Conservation (phyloP, 345 rosid species). For the Bretschneidera sinensis region DNA sequence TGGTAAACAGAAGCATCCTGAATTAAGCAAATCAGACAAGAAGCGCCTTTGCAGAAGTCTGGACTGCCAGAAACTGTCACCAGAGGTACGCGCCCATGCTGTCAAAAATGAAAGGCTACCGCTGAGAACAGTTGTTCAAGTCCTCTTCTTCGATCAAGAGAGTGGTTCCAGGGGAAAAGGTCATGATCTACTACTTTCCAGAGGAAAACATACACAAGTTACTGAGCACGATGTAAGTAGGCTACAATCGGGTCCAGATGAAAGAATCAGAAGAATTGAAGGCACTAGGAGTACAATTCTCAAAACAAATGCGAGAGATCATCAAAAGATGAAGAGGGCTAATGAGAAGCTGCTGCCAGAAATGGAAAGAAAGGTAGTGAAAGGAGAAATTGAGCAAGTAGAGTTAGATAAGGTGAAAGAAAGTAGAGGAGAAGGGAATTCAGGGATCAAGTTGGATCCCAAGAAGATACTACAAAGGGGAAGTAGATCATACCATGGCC, state of each 20-base stretch:
- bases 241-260: conserved; percentile 26
- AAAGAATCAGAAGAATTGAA: conserved; percentile 5
- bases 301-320: conserved; percentile 19
- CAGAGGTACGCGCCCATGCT: conserved; percentile 83
- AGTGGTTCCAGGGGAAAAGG: conserved; percentile 35
- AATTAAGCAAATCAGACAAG: conserved; percentile 72
- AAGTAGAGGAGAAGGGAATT: conserved; percentile 24
- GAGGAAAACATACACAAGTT: conserved; percentile 24
- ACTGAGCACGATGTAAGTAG: conserved; percentile 11
- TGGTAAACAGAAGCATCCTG: conserved; percentile 73
- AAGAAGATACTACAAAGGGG: conserved; percentile 27
- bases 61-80: conserved; percentile 91
- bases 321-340: conserved; percentile 17
- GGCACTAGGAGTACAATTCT: conserved; percentile 13
- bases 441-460: conserved; percentile 23
- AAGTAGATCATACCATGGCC: conserved; percentile 31
- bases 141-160: conserved; percentile 88
- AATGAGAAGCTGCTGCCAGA: background rate
- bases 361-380: conserved; percentile 20
- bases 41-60: conserved; percentile 72
- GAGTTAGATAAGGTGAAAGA: conserved; percentile 29
- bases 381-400: conserved; percentile 29
- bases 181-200: background rate
- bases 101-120: conserved; percentile 94
- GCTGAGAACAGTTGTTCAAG: conserved; percentile 87